phyloP scores from a whole-genome alignment of 768 basidiomycete species.

The Rhodotorula sphaerocarpa region DNA sequence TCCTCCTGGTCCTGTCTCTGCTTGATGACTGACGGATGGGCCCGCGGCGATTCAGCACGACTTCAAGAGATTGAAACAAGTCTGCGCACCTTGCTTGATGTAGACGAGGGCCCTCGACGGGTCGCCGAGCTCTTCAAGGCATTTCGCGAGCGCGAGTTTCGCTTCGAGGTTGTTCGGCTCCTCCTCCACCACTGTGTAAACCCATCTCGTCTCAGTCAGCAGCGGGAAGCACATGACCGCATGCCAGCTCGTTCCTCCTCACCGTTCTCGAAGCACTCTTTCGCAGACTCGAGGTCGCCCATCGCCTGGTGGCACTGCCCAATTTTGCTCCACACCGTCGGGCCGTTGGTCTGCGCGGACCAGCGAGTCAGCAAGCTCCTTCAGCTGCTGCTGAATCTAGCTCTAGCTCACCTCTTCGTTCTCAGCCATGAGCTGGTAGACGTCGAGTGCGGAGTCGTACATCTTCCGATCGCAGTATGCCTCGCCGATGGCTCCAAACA shows the following conservation, averaged over 20 bases:
- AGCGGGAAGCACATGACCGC: slow-evolving; percentile 1
- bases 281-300: slow-evolving; percentile 65
- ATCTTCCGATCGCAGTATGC: slow-evolving; percentile 68
- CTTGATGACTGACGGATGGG: slow-evolving; percentile 1
- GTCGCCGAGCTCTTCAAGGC: slow-evolving; percentile 75
- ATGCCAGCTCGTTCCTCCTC: too few relatives aligned
- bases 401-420: slow-evolving; percentile 58
- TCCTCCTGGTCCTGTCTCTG: not conserved
- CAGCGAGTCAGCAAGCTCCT: not conserved
- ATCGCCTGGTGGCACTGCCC: slow-evolving; percentile 72
- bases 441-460: slow-evolving; percentile 68
- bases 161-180: slow-evolving; percentile 71
- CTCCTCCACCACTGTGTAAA: slow-evolving; percentile 60
- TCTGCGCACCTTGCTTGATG: slow-evolving; percentile 63
- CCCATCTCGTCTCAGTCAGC: too few relatives aligned
- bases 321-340: slow-evolving; percentile 52
- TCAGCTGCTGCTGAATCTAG: not conserved
- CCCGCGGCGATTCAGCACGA: not conserved
- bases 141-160: slow-evolving; percentile 81
- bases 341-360: slow-evolving; percentile 30
- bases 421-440: slow-evolving; percentile 68
- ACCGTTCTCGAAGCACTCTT: slow-evolving; percentile 75
- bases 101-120: slow-evolving; percentile 72
- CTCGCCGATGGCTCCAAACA: slow-evolving; percentile 77
- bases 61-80: not conserved